A percentile compares a stretch with the other conserved stretches of the same genome.
Conservation (phyloP, 805 yeast species). For the Pichia rugopelliculosa region DNA sequence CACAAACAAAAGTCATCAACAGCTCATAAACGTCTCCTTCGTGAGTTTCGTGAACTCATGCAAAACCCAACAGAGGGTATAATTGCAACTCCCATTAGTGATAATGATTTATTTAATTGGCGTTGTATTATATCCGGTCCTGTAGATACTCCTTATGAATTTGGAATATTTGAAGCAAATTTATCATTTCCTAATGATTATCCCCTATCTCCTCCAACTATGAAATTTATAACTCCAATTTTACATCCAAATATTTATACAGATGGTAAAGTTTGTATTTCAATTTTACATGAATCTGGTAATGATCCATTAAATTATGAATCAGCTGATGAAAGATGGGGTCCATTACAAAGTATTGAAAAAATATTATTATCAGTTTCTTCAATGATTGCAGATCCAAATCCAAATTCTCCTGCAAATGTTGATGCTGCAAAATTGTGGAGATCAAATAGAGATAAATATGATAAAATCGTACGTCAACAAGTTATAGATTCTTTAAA, state of each 20-base stretch:
- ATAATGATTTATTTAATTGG: conserved; percentile 46
- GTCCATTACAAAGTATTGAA: conserved; percentile 97
- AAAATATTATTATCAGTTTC: conserved; percentile 87
- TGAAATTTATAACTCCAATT: conserved; percentile 66
- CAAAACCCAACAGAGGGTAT: conserved; percentile 93
- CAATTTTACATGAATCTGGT: conserved; percentile 93
- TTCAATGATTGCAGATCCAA: conserved; percentile 96
- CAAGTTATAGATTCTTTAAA: conserved; percentile 38
- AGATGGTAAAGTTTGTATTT: conserved; percentile 94
- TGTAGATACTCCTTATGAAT: conserved; percentile 44
- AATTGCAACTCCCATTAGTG: conserved; percentile 84
- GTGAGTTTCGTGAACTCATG: conserved; percentile 81
- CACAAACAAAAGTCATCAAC: conserved; percentile 23
- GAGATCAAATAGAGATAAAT: conserved; percentile 75
- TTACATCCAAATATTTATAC: conserved; percentile 91
- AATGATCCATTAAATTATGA: conserved; percentile 96
- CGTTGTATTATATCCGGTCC: conserved; percentile 48
- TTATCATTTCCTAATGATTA: conserved; percentile 43
- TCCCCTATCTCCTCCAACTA: conserved; percentile 56
- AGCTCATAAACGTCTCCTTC: conserved; percentile 80
- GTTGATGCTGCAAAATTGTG: conserved; percentile 75
- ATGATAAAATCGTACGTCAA: conserved; percentile 52
- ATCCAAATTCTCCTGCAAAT: conserved; percentile 93
- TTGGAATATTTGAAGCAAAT: conserved; percentile 46
- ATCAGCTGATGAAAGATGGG: conserved; percentile 94